Base-by-base conservation (phyloP, 2,329 filamentous ascomycete species). In the Leptographium wingfieldii region DNA sequence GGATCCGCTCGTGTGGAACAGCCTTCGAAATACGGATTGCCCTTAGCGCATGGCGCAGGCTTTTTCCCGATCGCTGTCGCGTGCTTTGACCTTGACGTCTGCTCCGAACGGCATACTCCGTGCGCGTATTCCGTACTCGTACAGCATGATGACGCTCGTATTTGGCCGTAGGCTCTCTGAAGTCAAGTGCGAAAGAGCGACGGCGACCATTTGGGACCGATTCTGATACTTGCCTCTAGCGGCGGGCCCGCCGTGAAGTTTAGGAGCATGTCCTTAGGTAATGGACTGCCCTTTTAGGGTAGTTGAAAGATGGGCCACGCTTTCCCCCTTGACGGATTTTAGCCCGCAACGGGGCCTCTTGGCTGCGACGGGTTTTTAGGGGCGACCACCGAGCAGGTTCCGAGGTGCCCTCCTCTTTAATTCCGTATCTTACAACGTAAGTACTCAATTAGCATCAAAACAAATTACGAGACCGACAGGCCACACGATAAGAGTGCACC, bases 191-290 rank as follows among this genome's bases (percentile, higher is more conserved):
- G 38, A 40, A 49, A 49, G 19, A 2, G 38, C 38, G 38, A 40
- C 38, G 12, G 38, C n/a, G 40, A 19, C n/a, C 38, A 10, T 25
- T 25, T 46, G 38, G 38, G 38, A 40, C 38, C 38, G 38, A 14
- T 56, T 56, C 1, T 5, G 9, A n/a, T n/a, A 33, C 19, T 31
- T 49, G 12, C 10, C 6, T 31, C 9, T 59, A 59, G 57, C 46
- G 51, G 57, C 57, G 57, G 57, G 29, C n/a, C 57, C 57, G 52
- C 57, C 52, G 57, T 55, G 57, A n/a, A 14, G 6, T 14, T 31
- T 31, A 31, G 54, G 43, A 16, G 54, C 22, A 40, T 19, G 25
- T n/a, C 25, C 46, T 54, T 58, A 58, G 57, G 35, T 58, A 54
- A 54, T 54, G 57, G 51, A 1, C 35, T 58, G 11, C 57, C 57